phyloP scores from a whole-genome alignment of 169 alveolate genomes.

The Cryptosporidium sp. region DNA sequence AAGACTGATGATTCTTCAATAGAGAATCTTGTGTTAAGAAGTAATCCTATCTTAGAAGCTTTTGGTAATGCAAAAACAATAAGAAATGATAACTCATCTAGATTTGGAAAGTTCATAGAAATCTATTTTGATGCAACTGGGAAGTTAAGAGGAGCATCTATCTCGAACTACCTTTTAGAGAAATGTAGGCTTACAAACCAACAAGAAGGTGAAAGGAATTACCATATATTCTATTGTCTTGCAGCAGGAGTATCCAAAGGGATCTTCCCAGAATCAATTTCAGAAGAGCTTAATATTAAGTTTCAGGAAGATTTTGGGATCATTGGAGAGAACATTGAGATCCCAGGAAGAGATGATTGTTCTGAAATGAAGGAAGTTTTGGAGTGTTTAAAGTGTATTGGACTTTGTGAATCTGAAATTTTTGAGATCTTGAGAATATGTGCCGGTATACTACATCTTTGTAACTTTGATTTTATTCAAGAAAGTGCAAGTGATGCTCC shows the following conservation, averaged over 20 bases:
- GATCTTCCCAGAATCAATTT: constrained; percentile 36
- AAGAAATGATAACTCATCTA: constrained; percentile 96
- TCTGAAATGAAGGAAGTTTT: constrained; percentile 82
- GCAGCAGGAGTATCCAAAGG: constrained; percentile 80
- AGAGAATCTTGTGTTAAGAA: constrained; percentile 85
- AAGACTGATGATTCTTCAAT: constrained; percentile 40
- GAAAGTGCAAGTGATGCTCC: constrained; percentile 70
- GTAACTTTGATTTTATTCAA: constrained; percentile 86
- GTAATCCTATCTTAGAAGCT: constrained; percentile 97
- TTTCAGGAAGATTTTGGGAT: constrained; percentile 35
- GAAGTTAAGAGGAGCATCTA: constrained; percentile 80
- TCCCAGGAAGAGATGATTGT: constrained; percentile 86
- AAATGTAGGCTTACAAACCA: constrained; percentile 89
- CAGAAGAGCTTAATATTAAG: constrained; percentile 15
- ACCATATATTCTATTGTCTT: constrained; percentile 88
- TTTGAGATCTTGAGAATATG: constrained; percentile 80
- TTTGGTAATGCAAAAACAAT: constrained; percentile 99
- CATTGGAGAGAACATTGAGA: constrained; percentile 78
- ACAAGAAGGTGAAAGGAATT: constrained; percentile 86
- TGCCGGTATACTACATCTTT: constrained; percentile 84
- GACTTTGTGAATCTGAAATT: constrained; percentile 82
- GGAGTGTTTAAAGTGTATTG: constrained; percentile 84
- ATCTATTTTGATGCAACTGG: constrained; percentile 92
- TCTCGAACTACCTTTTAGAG: constrained; percentile 89
- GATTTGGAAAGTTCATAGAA: constrained; percentile 98